phyloP scores from a whole-genome alignment of 2,329 filamentous ascomycete genomes.

The Trichoderma gracile region DNA sequence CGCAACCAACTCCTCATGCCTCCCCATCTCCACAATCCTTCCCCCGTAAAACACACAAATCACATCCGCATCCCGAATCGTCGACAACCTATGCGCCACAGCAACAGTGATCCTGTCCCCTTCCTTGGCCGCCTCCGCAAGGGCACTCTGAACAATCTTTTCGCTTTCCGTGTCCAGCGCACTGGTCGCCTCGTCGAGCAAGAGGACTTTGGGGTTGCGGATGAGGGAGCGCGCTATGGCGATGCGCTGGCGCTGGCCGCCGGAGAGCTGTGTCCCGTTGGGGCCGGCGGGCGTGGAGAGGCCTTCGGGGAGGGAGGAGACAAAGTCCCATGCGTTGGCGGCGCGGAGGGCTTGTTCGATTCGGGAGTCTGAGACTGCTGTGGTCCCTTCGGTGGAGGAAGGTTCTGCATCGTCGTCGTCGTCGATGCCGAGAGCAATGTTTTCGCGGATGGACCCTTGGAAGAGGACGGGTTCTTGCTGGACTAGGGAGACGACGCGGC shows the following conservation, averaged over 20 bases:
- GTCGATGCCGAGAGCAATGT: slow-evolving; percentile 55
- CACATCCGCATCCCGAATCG: slow-evolving; percentile 72
- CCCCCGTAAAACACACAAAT: slow-evolving; percentile 63
- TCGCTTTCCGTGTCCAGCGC: slow-evolving; percentile 94
- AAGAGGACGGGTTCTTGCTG: slow-evolving; percentile 68
- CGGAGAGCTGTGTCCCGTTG: slow-evolving; percentile 27
- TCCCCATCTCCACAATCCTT: slow-evolving; percentile 57
- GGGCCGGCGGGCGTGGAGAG: slow-evolving; percentile 85
- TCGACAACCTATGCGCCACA: slow-evolving; percentile 87
- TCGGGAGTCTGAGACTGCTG: slow-evolving; percentile 38
- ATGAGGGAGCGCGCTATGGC: slow-evolving; percentile 45
- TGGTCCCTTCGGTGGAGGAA: too few species aligned
- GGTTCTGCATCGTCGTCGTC: background rate
- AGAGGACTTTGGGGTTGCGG: slow-evolving; percentile 89
- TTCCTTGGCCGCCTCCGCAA: slow-evolving; percentile 70
- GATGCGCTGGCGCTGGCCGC: slow-evolving; percentile 30
- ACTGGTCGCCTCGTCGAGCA: slow-evolving; percentile 90
- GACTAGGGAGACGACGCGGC: slow-evolving; percentile 55
- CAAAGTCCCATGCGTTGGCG: slow-evolving; percentile 53
- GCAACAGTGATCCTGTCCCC: slow-evolving; percentile 91
- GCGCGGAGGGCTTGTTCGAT: slow-evolving; percentile 49
- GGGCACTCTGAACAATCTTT: slow-evolving; percentile 84
- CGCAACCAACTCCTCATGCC: slow-evolving; percentile 56
- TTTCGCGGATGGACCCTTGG: slow-evolving; percentile 78
- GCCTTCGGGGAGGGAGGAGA: slow-evolving; percentile 85